Evolutionary conservation across 2,329 filamentous ascomycete species (phyloP), one percentile per base, ranked within the genome.

Genomic region (Calonectria henricotiae): DNA sequence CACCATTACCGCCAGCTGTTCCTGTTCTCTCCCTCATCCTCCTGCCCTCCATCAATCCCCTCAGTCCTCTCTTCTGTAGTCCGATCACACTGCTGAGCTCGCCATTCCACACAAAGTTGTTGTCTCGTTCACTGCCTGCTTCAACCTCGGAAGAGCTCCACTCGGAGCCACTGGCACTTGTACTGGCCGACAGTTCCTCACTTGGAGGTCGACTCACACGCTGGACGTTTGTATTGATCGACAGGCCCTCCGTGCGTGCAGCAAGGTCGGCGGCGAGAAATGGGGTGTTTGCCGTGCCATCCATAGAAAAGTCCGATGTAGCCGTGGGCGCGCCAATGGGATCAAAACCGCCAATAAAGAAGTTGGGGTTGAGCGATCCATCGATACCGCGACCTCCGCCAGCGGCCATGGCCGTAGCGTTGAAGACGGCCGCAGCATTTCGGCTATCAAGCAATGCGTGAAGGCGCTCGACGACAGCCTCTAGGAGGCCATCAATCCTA

Each of bases 351-450:
- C 86, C 83, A 6, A 89, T 86, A 76, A 89, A 90, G 80, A 88
- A 90, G 77, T 91, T 91, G 68, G 90, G 90, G 76, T 91, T 90
- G 35, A 91, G 82, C 1, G 85, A 86, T 43, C 87, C 94, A 64
- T 93, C 91, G 32, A 96, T 94, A 58, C 94, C 93, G 58, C 95
- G 90, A 0, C 96, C 96, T 30, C 96, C 95, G 12, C 96, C 96
- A 1, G 96, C 96, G 0, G 95, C 96, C 96, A 98, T 98, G 64
- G 96, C 96, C 0, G 96, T 96, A 0, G 96, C 96, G 75, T 99
- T 99, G 86, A 99, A 99, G 0, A 99, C 95, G 6, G 96, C 96
- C 0, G 96, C 96, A 0, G 96, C 96, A 75, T 98, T 99, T 55
- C 96, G 90, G 58, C 94, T 96, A 80, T 99, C 96, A 4, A 99